These are phyloP conservation scores for Xerophyta viscosa DNA, from an alignment of 106 monocot species.

Conservation along the genomic window DNA sequence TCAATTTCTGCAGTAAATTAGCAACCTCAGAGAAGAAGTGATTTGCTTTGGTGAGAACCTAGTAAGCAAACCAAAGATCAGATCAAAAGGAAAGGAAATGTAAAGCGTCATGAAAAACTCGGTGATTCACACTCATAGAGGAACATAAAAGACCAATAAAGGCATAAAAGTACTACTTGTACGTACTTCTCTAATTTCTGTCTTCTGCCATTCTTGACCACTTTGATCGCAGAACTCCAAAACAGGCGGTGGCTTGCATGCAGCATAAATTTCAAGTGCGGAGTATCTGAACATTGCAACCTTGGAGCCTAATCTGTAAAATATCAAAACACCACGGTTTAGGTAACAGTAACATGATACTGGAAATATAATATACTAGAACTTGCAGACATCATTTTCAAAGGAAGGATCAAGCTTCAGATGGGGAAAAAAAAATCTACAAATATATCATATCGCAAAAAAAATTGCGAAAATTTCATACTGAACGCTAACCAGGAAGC, in stretches of 20 bases:
- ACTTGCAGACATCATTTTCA: no score
- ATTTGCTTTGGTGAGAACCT: constrained; percentile 39
- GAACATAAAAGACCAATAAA: no score
- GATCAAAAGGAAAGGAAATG: constrained; percentile 7
- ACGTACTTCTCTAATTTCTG: constrained; percentile 62
- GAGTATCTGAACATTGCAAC: constrained; percentile 92
- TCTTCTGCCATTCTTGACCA: constrained; percentile 56
- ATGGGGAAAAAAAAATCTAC: no score
- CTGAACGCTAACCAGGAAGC: no score
- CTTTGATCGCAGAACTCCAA: constrained; percentile 52
- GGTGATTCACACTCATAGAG: no score
- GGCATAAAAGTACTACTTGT: not conserved
- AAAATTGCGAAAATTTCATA: no score
- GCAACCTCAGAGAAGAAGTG: constrained; percentile 51
- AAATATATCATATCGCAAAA: no score
- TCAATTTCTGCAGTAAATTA: constrained; percentile 34
- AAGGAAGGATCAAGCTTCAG: no score
- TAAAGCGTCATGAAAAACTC: constrained; percentile 7
- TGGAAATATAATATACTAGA: no score
- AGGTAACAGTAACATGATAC: no score
- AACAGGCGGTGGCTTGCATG: constrained; percentile 57
- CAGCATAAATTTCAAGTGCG: constrained; percentile 62
- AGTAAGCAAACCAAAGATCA: constrained; percentile 12
- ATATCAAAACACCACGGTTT: no score
- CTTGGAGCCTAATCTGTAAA: constrained; percentile 58